Evolutionary conservation across 1,284 basidiomycete species (phyloP), one percentile per base, ranked within the genome.

Genomic region (Rhodotorula sp.): DNA sequence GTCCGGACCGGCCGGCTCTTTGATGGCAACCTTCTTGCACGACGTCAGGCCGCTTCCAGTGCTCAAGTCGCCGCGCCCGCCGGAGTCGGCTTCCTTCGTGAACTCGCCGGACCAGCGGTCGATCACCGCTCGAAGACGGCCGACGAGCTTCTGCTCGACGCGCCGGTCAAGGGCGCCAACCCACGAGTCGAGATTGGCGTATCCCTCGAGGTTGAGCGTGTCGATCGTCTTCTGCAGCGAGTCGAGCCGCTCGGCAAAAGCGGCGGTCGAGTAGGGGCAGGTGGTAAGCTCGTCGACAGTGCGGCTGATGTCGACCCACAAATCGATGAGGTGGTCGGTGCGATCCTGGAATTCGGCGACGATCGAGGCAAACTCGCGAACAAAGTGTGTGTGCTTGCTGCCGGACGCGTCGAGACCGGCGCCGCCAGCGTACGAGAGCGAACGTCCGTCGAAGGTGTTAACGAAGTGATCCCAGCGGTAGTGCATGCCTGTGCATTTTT

Each of bases 381-480:
- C 95, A 77, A 93, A 98, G 74, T 91, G 89, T 44, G 96, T 90
- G 81, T 97, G 93, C 71, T 92, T 86, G 80, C 90, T 92, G 87
- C 44, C 88, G 88, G 58, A 57, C 57, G 45, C 53, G 62, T 74
- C 74, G 57, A 71, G 27, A 3, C 49, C 63, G 8, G 70, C 45
- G 41, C 78, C 77, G 13, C 78, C 76, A 49, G 77, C 67, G 68
- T 80, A 81, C 7, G 79, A 64, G 10, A 78, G 57, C 41, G 70
- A 42, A 21, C 69, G 65, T 4, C 89, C 88, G 78, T 95, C 92
- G 80, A 92, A 96, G 64, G 93, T 91, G 78, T 91, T 94, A 76
- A 96, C 90, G 77, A 99, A 94, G 81, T 93, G 88, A 81, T 99
- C 97, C 97, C 96, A 99, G 54, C 92, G 89, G 77, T 96, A 91